Percentiles rank a stretch among this genome's conserved stretches.
phyloP scores from a whole-genome alignment of 1,284 basidiomycete genomes.

The Inonotus hispidus region DNA sequence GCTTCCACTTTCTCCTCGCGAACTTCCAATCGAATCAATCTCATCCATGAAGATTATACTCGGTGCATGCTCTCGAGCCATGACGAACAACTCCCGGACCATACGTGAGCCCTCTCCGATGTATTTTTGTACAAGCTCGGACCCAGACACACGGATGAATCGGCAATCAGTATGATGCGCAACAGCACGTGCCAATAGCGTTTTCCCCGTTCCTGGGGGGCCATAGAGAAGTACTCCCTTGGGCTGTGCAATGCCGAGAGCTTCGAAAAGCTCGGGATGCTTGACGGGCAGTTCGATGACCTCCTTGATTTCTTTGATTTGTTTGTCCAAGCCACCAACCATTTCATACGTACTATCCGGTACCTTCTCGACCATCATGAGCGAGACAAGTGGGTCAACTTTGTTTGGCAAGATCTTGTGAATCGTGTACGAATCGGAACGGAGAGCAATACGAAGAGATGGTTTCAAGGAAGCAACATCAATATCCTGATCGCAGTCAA shows the following conservation, averaged over 20 bases:
- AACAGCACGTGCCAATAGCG: slow-evolving; percentile 87
- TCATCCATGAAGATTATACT: slow-evolving; percentile 99
- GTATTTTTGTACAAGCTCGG: slow-evolving; percentile 97
- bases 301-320: slow-evolving; percentile 99
- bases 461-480: slow-evolving; percentile 79
- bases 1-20: slow-evolving; percentile 84
- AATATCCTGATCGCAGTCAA: slow-evolving; percentile 90
- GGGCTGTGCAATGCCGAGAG: slow-evolving; percentile 95
- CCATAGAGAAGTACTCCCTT: slow-evolving; percentile 97
- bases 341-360: slow-evolving; percentile 99
- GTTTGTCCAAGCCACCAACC: slow-evolving; percentile 97
- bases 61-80: slow-evolving; percentile 98
- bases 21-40: slow-evolving; percentile 97
- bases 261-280: slow-evolving; percentile 96
- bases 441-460: slow-evolving; percentile 89
- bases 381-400: slow-evolving; percentile 89
- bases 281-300: slow-evolving; percentile 98
- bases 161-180: slow-evolving; percentile 98
- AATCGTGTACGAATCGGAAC: slow-evolving; percentile 93
- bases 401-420: slow-evolving; percentile 95
- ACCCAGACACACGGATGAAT: slow-evolving; percentile 95
- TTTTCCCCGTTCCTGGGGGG: slow-evolving; percentile 97
- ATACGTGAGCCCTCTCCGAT: slow-evolving; percentile 98
- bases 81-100: slow-evolving; percentile 98
- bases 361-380: slow-evolving; percentile 99